Percentiles rank a stretch among this genome's conserved stretches.
These are phyloP conservation scores for Penicillium nucicola DNA, from an alignment of 495 filamentous ascomycete genomes.

Conservation along the genomic window DNA sequence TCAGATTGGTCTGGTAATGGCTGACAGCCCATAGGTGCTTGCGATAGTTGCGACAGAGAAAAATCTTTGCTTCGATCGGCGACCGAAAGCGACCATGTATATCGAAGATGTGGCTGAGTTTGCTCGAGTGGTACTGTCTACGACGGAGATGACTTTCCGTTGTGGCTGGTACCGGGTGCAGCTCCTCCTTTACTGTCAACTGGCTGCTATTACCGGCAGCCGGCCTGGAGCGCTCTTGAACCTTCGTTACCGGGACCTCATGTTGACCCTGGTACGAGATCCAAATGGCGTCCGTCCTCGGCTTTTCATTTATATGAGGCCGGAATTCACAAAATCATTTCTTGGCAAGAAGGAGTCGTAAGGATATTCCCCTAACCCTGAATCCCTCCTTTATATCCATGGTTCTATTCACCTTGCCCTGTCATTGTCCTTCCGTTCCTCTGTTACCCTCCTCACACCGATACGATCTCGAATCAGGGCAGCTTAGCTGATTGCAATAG, in stretches of 20 bases:
- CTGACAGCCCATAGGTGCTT: slow-evolving; percentile 20
- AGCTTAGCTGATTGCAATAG: slow-evolving; percentile 14
- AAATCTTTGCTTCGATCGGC: slow-evolving; percentile 11
- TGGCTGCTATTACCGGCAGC: slow-evolving; percentile 33
- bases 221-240: slow-evolving; percentile 29
- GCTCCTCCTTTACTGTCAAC: slow-evolving; percentile 33
- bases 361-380: slow-evolving; percentile 4
- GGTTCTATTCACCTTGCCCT: neutral
- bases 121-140: slow-evolving; percentile 25
- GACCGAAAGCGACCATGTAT: slow-evolving; percentile 30
- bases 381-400: neutral
- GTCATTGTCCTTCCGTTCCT: neutral
- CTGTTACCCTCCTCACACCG: too few relatives aligned
- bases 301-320: slow-evolving; percentile 31
- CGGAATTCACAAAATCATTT: slow-evolving; percentile 32
- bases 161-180: slow-evolving; percentile 31
- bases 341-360: slow-evolving; percentile 32
- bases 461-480: too few relatives aligned
- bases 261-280: slow-evolving; percentile 31
- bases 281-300: slow-evolving; percentile 21
- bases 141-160: slow-evolving; percentile 31
- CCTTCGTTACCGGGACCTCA: slow-evolving; percentile 25
- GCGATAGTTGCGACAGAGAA: slow-evolving; percentile 24
- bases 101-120: slow-evolving; percentile 36
- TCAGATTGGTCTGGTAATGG: neutral